Evolutionary conservation across 495 filamentous ascomycete species (phyloP).

Genomic region (Penicillium daleae): DNA sequence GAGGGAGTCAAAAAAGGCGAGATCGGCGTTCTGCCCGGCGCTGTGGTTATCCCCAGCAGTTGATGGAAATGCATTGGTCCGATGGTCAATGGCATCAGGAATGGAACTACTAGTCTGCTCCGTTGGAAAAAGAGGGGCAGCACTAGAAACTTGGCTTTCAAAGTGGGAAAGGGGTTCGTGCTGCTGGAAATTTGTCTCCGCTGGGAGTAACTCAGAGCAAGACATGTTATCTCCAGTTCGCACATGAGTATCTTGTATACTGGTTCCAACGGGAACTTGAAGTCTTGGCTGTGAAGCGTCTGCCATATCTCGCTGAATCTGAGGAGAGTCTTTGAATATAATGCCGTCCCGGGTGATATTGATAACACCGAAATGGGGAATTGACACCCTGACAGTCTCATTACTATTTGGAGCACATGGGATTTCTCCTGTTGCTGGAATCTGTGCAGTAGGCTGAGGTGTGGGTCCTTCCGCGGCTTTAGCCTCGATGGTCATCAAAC

Average conservation of each 20-base stretch:
- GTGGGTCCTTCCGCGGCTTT: background rate
- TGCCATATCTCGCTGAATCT: no score
- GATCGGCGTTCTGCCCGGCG: background rate
- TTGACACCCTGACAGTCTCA: slow-evolving; percentile 1
- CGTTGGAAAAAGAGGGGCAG: no score
- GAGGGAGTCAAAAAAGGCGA: slow-evolving; percentile 4
- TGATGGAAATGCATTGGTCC: background rate
- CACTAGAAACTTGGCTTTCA: no score
- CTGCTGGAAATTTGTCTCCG: no score
- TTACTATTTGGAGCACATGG: background rate
- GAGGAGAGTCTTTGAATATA: slow-evolving; percentile 7
- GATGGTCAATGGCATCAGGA: background rate
- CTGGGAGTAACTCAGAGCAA: no score
- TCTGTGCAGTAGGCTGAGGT: background rate
- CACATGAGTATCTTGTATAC: no score
- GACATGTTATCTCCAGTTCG: no score
- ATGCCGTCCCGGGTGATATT: background rate
- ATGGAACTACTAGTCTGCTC: background rate
- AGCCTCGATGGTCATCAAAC: slow-evolving; percentile 10
- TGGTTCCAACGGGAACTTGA: background rate
- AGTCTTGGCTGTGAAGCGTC: no score
- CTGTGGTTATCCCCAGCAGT: slow-evolving; percentile 1
- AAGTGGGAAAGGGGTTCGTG: no score
- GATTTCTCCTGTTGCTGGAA: slow-evolving; percentile 4
- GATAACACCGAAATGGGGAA: slow-evolving; percentile 7